Evolutionary conservation across 306 rosid species (phyloP).

Genomic region (Crotalaria pallida): DNA sequence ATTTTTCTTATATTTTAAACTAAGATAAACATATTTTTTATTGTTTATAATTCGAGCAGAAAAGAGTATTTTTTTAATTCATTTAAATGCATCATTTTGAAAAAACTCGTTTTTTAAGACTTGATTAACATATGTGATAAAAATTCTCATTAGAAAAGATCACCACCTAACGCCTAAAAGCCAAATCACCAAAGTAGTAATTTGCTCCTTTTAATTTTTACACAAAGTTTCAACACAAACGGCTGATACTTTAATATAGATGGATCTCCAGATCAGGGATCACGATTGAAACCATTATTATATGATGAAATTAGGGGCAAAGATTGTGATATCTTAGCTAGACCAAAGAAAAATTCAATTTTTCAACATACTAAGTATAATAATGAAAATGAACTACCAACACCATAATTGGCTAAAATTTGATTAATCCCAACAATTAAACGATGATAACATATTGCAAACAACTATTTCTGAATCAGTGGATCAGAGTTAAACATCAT

Average conservation of each 20-base stretch:
- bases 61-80: too few species aligned
- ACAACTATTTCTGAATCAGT: not conserved
- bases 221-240: slow-evolving; percentile 10
- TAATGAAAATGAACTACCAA: not conserved
- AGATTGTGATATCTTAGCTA: not conserved
- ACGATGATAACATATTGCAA: not conserved
- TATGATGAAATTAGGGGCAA: not conserved
- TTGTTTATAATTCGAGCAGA: too few species aligned
- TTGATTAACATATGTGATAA: too few species aligned
- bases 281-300: not conserved
- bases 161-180: slow-evolving; percentile 27
- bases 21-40: too few species aligned
- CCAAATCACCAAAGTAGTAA: not conserved
- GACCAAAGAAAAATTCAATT: not conserved
- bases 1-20: too few species aligned
- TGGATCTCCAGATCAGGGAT: slow-evolving; percentile 30
- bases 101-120: too few species aligned
- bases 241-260: not conserved
- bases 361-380: too few species aligned
- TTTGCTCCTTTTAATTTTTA: not conserved
- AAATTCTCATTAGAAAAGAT: not conserved
- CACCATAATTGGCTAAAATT: not conserved
- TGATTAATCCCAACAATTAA: not conserved
- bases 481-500: not conserved
- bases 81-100: too few species aligned